Conservation (phyloP, 108 stramenopile genomes). For the Cyclotella baltica region DNA sequence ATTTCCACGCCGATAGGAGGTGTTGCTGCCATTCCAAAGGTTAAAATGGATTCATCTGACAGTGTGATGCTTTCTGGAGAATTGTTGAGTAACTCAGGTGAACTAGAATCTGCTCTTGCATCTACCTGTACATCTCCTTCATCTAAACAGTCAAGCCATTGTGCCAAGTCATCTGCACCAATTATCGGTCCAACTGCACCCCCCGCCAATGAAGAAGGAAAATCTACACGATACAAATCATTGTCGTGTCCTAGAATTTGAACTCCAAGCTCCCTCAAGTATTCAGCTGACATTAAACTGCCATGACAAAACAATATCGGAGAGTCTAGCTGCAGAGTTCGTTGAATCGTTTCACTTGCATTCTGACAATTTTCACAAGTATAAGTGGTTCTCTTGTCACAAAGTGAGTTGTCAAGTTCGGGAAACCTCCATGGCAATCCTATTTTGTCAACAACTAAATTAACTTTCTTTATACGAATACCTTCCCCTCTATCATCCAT, state of each 20-base stretch:
- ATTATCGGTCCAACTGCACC: constrained; percentile 21
- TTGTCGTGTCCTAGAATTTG: constrained; percentile 1
- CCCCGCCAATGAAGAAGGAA: background rate
- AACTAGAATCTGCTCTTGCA: background rate
- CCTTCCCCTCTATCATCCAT: constrained; percentile 6
- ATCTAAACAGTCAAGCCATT: background rate
- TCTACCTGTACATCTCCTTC: background rate
- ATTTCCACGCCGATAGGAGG: background rate
- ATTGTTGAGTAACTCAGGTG: background rate
- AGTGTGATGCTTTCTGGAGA: background rate
- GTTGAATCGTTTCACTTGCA: background rate
- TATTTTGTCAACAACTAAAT: background rate
- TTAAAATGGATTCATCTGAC: background rate
- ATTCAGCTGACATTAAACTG: constrained; percentile 23
- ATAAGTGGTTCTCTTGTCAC: background rate
- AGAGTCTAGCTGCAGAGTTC: background rate
- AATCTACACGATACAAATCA: constrained; percentile 3
- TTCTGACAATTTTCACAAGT: constrained; percentile 5
- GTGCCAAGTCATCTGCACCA: constrained; percentile 14
- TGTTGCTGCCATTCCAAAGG: background rate
- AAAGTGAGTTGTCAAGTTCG: constrained; percentile 9
- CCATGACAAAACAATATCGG: constrained; percentile 27
- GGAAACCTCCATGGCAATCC: constrained; percentile 23
- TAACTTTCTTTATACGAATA: background rate
- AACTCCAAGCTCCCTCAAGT: constrained; percentile 15